These are phyloP conservation scores for Pezizomycotina sp. DNA, from an alignment of 2,329 filamentous ascomycete genomes.

Conservation along the genomic window DNA sequence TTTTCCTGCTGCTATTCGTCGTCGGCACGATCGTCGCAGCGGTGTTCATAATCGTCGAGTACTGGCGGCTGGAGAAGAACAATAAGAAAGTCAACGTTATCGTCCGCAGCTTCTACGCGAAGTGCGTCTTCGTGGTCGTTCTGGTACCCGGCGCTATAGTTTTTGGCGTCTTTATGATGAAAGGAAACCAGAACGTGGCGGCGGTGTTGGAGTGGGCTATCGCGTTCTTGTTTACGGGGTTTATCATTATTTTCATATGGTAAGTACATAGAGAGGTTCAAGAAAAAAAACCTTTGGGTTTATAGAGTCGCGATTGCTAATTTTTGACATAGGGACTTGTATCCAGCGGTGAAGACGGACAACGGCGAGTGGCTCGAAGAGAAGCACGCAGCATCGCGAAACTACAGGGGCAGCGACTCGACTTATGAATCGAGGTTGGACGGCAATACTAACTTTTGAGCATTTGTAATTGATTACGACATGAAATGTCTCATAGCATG, in stretches of 20 bases:
- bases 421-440: too few species aligned
- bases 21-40: slow-evolving; percentile 70
- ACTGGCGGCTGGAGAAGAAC: slow-evolving; percentile 22
- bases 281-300: too few species aligned
- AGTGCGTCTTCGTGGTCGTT: slow-evolving; percentile 66
- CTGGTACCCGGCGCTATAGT: slow-evolving; percentile 52
- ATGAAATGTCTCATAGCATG: too few species aligned
- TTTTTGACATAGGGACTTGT: too few species aligned
- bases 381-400: too few species aligned
- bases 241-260: slow-evolving; percentile 66
- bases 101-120: slow-evolving; percentile 67
- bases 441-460: too few species aligned
- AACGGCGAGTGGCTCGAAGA: too few species aligned
- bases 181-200: slow-evolving; percentile 42
- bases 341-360: too few species aligned
- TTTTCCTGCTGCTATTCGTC: slow-evolving; percentile 71
- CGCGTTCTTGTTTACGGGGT: slow-evolving; percentile 72
- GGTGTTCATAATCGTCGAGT: slow-evolving; percentile 24
- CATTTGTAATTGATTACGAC: too few species aligned
- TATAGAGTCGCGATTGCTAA: too few species aligned
- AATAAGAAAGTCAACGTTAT: slow-evolving; percentile 62
- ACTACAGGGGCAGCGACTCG: too few species aligned
- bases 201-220: slow-evolving; percentile 67
- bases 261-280: too few species aligned
- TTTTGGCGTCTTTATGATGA: slow-evolving; percentile 46